phyloP scores from a whole-genome alignment of 257 asterid species.

The Penstemon newberryi region DNA sequence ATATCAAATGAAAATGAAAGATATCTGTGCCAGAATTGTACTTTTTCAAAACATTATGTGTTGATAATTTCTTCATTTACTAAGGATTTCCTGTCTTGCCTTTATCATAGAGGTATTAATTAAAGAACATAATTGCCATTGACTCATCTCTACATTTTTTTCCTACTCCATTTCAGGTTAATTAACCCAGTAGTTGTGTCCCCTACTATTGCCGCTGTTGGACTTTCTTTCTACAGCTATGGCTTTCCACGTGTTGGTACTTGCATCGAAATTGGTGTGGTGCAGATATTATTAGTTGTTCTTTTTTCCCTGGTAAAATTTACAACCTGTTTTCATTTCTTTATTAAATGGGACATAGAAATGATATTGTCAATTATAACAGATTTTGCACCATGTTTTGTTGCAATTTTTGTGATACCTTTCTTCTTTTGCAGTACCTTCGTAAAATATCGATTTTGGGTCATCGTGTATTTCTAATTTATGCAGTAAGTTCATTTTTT shows the following conservation, averaged over 20 bases:
- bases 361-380: slow-evolving; percentile 1
- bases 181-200: slow-evolving; percentile 96
- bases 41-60: slow-evolving; percentile 2
- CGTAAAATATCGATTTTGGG: slow-evolving; percentile 88
- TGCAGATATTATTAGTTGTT: slow-evolving; percentile 80
- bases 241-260: slow-evolving; percentile 92
- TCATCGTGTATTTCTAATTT: slow-evolving; percentile 85
- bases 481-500: slow-evolving; percentile 58
- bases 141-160: slow-evolving; percentile 20
- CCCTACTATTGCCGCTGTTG: slow-evolving; percentile 96
- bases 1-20: neutral
- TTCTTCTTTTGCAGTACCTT: slow-evolving; percentile 75
- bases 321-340: neutral
- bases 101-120: neutral
- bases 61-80: neutral
- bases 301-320: slow-evolving; percentile 86
- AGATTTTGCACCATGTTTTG: slow-evolving; percentile 2
- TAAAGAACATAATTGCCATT: neutral
- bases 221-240: slow-evolving; percentile 94
- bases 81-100: neutral
- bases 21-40: neutral
- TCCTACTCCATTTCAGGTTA: slow-evolving; percentile 48
- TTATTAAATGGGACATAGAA: slow-evolving; percentile 1
- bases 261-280: slow-evolving; percentile 88
- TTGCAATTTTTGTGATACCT: slow-evolving; percentile 18